Conservation (phyloP, 345 rosid genomes). For the Citrus sinensis region DVS_A1.0 CM039163.1:41079501-41080000, state of each 20-base stretch:
- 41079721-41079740: slow-evolving; percentile 17
- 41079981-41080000: slow-evolving; percentile 37
- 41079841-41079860: background rate
- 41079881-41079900: slow-evolving; percentile 25
- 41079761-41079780: background rate
- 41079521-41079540: background rate
- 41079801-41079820: slow-evolving; percentile 21
- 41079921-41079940: background rate
- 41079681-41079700: slow-evolving; percentile 25
- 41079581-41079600: background rate
- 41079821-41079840: slow-evolving; percentile 20
- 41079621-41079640: background rate
- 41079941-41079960: slow-evolving; percentile 24
- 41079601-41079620: background rate
- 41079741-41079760: slow-evolving; percentile 3
- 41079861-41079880: slow-evolving; percentile 10
- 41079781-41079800: slow-evolving; percentile 1
- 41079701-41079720: slow-evolving; percentile 16
- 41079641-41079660: background rate
- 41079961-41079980: slow-evolving; percentile 18
- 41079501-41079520: background rate
- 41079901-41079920: slow-evolving; percentile 12
- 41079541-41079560: background rate
- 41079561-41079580: background rate
- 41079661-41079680: slow-evolving; percentile 32